Evolutionary conservation across 148 eudicot genomes (phyloP).

Genomic region (Limonium bicolor): DNA sequence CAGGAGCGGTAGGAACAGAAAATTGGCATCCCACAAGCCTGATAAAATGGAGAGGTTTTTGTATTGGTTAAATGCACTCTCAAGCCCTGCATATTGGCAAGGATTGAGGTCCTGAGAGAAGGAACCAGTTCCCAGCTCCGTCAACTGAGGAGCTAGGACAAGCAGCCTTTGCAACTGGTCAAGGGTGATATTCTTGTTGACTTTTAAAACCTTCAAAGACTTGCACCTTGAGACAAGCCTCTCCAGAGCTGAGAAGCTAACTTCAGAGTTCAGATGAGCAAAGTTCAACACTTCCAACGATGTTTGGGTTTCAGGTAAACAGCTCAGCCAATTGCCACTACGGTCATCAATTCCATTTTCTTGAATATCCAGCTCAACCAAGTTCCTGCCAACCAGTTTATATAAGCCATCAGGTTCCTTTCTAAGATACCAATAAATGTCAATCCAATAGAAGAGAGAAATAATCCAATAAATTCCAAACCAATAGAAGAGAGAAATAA

Average conservation of each 20-base stretch:
- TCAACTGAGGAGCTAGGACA: constrained; percentile 37
- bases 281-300: constrained; percentile 71
- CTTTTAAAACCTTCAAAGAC: constrained; percentile 43
- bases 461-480: too few relatives aligned
- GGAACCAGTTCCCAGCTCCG: constrained; percentile 62
- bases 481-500: too few relatives aligned
- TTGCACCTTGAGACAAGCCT: constrained; percentile 52
- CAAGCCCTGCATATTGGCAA: constrained; percentile 22
- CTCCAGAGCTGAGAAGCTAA: constrained; percentile 51
- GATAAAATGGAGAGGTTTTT: constrained; percentile 34
- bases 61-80: constrained; percentile 31
- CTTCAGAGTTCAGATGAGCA: constrained; percentile 39
- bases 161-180: constrained; percentile 52
- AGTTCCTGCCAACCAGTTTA: too few relatives aligned
- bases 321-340: constrained; percentile 62
- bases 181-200: constrained; percentile 40
- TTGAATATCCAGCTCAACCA: constrained; percentile 75
- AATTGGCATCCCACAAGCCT: constrained; percentile 54
- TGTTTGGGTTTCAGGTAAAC: constrained; percentile 55
- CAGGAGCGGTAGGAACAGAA: constrained; percentile 30
- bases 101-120: constrained; percentile 54
- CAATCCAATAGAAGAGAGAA: too few relatives aligned
- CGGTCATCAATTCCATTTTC: constrained; percentile 58
- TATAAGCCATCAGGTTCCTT: too few relatives aligned
- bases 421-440: too few relatives aligned